phyloP scores from a whole-genome alignment of 2,329 filamentous ascomycete species.

The Sclerotinia borealis region DNA sequence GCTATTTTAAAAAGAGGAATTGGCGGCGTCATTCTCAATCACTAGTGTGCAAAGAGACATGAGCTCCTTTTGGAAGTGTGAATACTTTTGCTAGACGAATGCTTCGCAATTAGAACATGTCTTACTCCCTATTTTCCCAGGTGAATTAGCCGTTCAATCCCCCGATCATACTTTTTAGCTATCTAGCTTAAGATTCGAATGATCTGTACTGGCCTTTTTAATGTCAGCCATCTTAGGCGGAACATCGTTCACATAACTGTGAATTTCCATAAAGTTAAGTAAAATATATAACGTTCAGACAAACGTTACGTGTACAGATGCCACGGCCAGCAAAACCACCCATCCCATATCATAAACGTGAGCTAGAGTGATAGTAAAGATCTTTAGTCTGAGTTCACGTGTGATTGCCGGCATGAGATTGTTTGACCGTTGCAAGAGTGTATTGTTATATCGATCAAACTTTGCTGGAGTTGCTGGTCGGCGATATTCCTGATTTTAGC shows the following conservation, averaged over 20 bases:
- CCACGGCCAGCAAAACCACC: background rate
- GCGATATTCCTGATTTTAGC: background rate
- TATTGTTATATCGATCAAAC: background rate
- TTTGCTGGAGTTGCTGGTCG: background rate
- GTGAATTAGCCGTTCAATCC: no score
- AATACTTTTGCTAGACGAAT: no score
- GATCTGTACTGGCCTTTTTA: no score
- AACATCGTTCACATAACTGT: background rate
- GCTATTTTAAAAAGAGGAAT: no score
- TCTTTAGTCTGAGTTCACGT: background rate
- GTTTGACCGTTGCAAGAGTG: background rate
- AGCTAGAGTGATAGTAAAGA: background rate
- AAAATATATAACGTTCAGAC: background rate
- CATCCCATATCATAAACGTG: background rate
- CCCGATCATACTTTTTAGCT: no score
- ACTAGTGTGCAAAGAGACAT: no score
- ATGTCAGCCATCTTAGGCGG: background rate
- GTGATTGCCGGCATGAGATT: background rate
- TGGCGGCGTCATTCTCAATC: no score
- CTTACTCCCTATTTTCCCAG: no score
- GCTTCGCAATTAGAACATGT: no score
- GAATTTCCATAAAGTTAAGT: background rate
- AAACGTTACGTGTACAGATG: background rate
- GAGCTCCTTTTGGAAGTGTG: no score
- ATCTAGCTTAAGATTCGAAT: no score